Conservation (phyloP, 768 basidiomycete genomes). For the Asterophora lycoperdoides region DNA sequence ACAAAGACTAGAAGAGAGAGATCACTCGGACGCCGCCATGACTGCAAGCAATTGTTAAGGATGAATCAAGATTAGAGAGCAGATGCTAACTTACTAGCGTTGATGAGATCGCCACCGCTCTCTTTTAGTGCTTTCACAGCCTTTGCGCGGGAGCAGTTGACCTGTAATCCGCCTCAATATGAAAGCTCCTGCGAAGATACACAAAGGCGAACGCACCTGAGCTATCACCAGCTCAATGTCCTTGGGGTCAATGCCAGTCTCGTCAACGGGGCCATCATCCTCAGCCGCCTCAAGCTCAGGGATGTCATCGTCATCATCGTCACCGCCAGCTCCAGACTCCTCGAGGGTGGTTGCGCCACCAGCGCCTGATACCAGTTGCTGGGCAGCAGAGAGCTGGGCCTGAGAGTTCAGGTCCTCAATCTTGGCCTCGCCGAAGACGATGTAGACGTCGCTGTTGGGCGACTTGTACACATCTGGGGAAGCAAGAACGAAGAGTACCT, state of each 20-base stretch:
- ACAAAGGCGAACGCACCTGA: slow-evolving; percentile 28
- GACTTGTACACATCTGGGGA: slow-evolving; percentile 98
- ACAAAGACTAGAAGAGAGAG: slow-evolving; percentile 21
- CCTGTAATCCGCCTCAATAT: slow-evolving; percentile 38
- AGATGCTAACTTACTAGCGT: slow-evolving; percentile 72
- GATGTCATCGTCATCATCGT: slow-evolving; percentile 73
- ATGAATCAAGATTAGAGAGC: background rate
- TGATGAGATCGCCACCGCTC: slow-evolving; percentile 91
- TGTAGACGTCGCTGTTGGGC: slow-evolving; percentile 95
- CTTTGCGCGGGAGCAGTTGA: slow-evolving; percentile 86
- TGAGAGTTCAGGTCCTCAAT: slow-evolving; percentile 86
- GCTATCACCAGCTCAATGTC: slow-evolving; percentile 94
- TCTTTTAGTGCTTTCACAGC: slow-evolving; percentile 89
- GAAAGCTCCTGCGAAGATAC: background rate
- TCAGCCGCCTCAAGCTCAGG: slow-evolving; percentile 82
- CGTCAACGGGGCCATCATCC: slow-evolving; percentile 79
- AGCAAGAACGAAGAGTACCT: slow-evolving; percentile 90
- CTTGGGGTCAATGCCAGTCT: slow-evolving; percentile 86
- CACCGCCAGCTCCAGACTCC: slow-evolving; percentile 45
- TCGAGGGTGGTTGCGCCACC: slow-evolving; percentile 45
- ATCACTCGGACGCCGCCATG: slow-evolving; percentile 90
- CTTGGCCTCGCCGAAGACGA: slow-evolving; percentile 98
- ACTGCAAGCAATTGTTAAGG: slow-evolving; percentile 39
- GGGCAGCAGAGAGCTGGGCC: slow-evolving; percentile 71
- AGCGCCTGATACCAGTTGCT: slow-evolving; percentile 64